Base-by-base conservation (phyloP, 495 filamentous ascomycete species). In the Eremomyces bilateralis region DNA sequence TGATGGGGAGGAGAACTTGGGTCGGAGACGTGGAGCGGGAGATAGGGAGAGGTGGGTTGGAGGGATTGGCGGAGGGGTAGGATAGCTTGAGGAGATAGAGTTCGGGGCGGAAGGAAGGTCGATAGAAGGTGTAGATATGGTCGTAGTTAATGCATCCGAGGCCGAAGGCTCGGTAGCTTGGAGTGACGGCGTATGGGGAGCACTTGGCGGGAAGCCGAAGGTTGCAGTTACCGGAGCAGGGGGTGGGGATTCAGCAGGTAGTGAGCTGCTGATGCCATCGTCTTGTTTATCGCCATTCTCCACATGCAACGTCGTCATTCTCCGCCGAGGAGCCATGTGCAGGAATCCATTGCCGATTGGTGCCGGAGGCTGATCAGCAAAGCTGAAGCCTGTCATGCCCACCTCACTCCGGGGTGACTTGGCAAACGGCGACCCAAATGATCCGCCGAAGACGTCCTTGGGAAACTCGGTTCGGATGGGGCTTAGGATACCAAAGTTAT, bases 1-100 rank as follows among this genome's bases (percentile, higher is more conserved):
- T 28, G 43, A 51, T 4, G 54, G 54, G 2, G 53, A 50, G 4
- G 49, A 52, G 25, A 51, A 51, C 21, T 48, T 45, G n/a, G 46
- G 46, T 20, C 45, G 42, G 16, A 56, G 41, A 4, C 25, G 5
- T 21, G 42, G 34, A 21, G 25, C 21, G 21, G 50, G 15, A 12
- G 40, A 40, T 13, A 38, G 44, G 0, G 37, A n/a, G n/a, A 45
- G 39, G 31, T 37, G 34, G 16, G 11, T 30, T 36, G 20, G 10
- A n/a, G 13, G 35, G 18, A 20, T 35, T 31, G 35, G 19, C 12
- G 2, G 31, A 25, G 10, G 2, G 6, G 28, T 12, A n/a, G n/a
- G n/a, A n/a, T 37, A 8, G 15, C 10, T 11, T 8, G 30, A 17
- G 10, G 30, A 6, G 18, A 6, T 8, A 17, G 30, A 8, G 8